Base-by-base conservation (phyloP, 805 yeast genomes). In the Jamesozyma jinghongensis region DNA sequence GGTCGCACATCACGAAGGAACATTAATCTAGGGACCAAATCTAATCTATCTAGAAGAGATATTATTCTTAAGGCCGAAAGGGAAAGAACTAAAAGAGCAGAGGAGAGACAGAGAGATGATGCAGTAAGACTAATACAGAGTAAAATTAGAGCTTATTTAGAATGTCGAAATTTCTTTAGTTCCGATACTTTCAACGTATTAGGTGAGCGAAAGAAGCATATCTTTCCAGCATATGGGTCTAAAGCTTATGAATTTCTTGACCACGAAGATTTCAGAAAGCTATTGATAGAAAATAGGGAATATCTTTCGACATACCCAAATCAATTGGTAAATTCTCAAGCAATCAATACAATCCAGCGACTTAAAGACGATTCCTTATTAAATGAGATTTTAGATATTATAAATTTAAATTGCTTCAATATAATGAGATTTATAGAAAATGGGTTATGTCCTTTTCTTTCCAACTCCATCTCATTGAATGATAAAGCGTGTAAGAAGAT, bases 31-130 rank as follows among this genome's bases (percentile, higher is more conserved):
- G 90, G 53, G 65, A 81, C 57, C 47, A 69, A 50, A 46, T 59
- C 60, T 60, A 52, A 53, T 52, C 59, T 39, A 40, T 62, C 45
- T 53, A 70, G 57, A 60, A 68, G 44, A 50, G 65, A 41, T 58
- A 71, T 49, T 67, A 61, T 90, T n/a, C 74, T 73, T 43, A 77
- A 74, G 47, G 79, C 94, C 3, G 75, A 75, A 49, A 63, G 64
- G 31, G 86, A 84, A 45, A 68, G 97, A 31, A 70, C 68, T 43
- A 71, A 70, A 44, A 71, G 97, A 42, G 87, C 83, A 42, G 57
- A 64, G 26, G 70, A 65, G 13, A 68, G 84, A 18, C 52, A 57
- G 12, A 71, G 69, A 37, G 73, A 70, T 31, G 65, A 59, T 29
- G 74, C 85, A 1, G 77, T 77, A 0, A 41, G 49, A 1, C 40